Evolutionary conservation across 805 yeast genomes (phyloP).

Genomic region (Lipomyces japonicus): DNA sequence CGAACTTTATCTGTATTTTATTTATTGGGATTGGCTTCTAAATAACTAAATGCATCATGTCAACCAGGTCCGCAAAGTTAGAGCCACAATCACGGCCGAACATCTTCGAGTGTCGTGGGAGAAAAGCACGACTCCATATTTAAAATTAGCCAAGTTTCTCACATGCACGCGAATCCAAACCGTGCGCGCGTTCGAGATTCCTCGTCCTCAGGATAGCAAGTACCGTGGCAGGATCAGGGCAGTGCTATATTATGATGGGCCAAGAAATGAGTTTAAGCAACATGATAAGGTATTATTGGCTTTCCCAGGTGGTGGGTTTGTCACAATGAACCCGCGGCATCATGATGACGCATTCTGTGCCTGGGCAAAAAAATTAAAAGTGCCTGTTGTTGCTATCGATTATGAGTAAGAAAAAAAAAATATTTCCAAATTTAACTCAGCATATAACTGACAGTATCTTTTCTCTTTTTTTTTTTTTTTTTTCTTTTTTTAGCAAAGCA

Average conservation of each 20-base stretch:
- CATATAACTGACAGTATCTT: no score
- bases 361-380: conserved; percentile 29
- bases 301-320: conserved; percentile 36
- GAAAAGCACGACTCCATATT: conserved; percentile 31
- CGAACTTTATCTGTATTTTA: background rate
- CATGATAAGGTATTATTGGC: conserved; percentile 27
- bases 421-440: no score
- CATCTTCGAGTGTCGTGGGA: conserved; percentile 35
- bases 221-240: conserved; percentile 28
- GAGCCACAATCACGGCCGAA: conserved; percentile 31
- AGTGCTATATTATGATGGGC: conserved; percentile 33
- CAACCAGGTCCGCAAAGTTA: conserved; percentile 26
- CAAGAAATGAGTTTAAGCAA: conserved; percentile 25
- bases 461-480: no score
- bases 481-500: conserved; percentile 26
- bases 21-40: background rate
- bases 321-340: conserved; percentile 32
- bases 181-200: conserved; percentile 21
- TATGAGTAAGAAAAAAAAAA: conserved; percentile 25
- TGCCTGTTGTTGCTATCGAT: conserved; percentile 28
- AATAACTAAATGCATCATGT: background rate
- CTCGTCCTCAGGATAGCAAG: conserved; percentile 30
- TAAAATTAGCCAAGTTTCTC: conserved; percentile 17
- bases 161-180: conserved; percentile 28
- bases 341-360: conserved; percentile 30